Evolutionary conservation across 495 filamentous ascomycete species (phyloP), one percentile per base, ranked within the genome.

Genomic region (Neurospora sp.): DNA sequence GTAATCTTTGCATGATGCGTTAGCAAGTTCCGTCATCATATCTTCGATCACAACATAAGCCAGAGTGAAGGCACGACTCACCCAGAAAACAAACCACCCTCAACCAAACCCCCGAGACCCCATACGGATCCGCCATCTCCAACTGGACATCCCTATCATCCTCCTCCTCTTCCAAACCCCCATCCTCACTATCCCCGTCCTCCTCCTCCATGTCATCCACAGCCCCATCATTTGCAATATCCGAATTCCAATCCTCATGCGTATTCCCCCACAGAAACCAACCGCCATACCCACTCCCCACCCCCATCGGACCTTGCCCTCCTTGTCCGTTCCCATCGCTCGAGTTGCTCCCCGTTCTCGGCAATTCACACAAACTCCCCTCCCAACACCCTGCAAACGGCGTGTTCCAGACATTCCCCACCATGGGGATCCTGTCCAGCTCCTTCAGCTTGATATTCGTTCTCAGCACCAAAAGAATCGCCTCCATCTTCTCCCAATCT

Each of bases 401-500:
- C 5, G 74, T 75, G 39, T 79, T 77, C 86, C 89, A 90, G 22
- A 85, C 75, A 20, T 81, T 82, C 53, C 74, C 75, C 71, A 87
- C 86, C 44, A 81, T 76, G 7, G 79, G 79, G 14, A 79, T 80
- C 4, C 75, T 77, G n/a, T 84, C 81, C 12, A 85, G 77, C 22
- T 81, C 77, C 71, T 86, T 86, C 18, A 75, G 72, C 53, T 77
- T 75, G 47, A 90, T 80, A 75, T 91, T 91, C 68, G 82, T 81
- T 5, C 83, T 83, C 16, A 91, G 76, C 39, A 90, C 85, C 0
- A 92, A 77, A 85, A 90, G 83, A 39, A 91, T 83, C 0, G 89
- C 87, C 74, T 92, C 90, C 27, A 91, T 78, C 81, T 89, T 91
- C 77, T 92, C 90, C 90, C 90, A 92, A 75, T 92, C 89, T 3